These are phyloP conservation scores for Colletotrichum kahawae DNA, from an alignment of 2,329 filamentous ascomycete genomes.

Conservation along the genomic window DNA sequence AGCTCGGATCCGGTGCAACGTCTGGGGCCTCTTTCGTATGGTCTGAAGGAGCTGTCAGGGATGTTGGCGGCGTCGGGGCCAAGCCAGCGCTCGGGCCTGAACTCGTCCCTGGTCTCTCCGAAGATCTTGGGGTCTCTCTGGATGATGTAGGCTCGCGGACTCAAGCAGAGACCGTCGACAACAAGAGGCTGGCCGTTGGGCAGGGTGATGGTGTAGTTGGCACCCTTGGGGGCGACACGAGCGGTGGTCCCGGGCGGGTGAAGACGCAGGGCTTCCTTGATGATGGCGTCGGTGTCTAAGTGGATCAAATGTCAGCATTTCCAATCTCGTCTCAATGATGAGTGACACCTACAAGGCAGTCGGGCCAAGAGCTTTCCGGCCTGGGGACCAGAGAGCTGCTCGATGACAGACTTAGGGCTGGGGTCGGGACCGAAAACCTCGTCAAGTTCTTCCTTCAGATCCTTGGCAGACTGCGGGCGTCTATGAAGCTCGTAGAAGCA, in stretches of 20 bases:
- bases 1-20: constrained; percentile 12
- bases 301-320: neutral
- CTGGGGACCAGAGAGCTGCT: constrained; percentile 26
- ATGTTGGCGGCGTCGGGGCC: constrained; percentile 6
- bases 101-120: constrained; percentile 38
- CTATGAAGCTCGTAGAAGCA: constrained; percentile 39
- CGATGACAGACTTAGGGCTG: constrained; percentile 26
- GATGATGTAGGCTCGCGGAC: constrained; percentile 34
- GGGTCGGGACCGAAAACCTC: constrained; percentile 34
- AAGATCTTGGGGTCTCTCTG: constrained; percentile 37
- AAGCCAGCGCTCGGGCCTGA: constrained; percentile 45
- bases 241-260: constrained; percentile 37
- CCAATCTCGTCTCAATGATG: too few relatives aligned
- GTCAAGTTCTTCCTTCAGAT: constrained; percentile 39
- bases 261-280: constrained; percentile 40
- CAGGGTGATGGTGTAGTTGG: constrained; percentile 27
- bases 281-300: constrained; percentile 34
- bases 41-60: constrained; percentile 6
- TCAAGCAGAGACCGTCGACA: constrained; percentile 38
- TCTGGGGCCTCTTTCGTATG: constrained; percentile 7
- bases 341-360: constrained; percentile 29
- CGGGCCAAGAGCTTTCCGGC: constrained; percentile 34
- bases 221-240: constrained; percentile 24
- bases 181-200: constrained; percentile 30
- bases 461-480: constrained; percentile 29